These are phyloP conservation scores for Hypholoma sublateritium DNA, from an alignment of 768 basidiomycete genomes.

Conservation along the genomic window DNA sequence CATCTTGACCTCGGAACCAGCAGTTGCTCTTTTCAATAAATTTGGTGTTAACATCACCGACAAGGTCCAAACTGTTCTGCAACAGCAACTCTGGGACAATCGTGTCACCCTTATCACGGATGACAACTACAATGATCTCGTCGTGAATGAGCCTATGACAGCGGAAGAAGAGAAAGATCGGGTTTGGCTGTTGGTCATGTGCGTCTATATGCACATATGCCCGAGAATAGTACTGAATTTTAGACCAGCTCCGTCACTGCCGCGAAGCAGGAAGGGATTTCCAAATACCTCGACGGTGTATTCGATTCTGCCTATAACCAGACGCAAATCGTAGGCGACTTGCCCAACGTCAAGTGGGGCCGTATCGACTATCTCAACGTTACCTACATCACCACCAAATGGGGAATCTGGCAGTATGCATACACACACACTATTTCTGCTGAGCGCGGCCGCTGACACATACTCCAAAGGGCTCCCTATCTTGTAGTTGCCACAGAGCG, in stretches of 20 bases:
- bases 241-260: slow-evolving; percentile 53
- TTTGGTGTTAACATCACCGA: slow-evolving; percentile 76
- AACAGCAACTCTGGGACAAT: slow-evolving; percentile 57
- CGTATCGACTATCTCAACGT: slow-evolving; percentile 89
- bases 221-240: background rate
- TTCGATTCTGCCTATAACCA: slow-evolving; percentile 78
- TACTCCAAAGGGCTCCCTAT: slow-evolving; percentile 64
- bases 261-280: slow-evolving; percentile 61
- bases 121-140: slow-evolving; percentile 70
- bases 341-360: slow-evolving; percentile 76
- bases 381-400: slow-evolving; percentile 80
- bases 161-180: slow-evolving; percentile 65
- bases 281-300: slow-evolving; percentile 65
- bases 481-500: slow-evolving; percentile 70
- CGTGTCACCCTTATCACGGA: slow-evolving; percentile 82
- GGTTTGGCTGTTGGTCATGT: slow-evolving; percentile 82
- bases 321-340: slow-evolving; percentile 54
- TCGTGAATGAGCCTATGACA: slow-evolving; percentile 68
- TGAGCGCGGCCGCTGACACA: background rate
- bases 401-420: slow-evolving; percentile 85
- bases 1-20: slow-evolving; percentile 52
- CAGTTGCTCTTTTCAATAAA: slow-evolving; percentile 51
- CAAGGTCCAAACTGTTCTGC: slow-evolving; percentile 33
- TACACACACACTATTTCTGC: slow-evolving; percentile 34
- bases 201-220: slow-evolving; percentile 24